Percentiles rank a stretch among this genome's conserved stretches.
These are phyloP conservation scores for Lactarius trivialis DNA, from an alignment of 768 basidiomycete species.

Conservation along the genomic window DNA sequence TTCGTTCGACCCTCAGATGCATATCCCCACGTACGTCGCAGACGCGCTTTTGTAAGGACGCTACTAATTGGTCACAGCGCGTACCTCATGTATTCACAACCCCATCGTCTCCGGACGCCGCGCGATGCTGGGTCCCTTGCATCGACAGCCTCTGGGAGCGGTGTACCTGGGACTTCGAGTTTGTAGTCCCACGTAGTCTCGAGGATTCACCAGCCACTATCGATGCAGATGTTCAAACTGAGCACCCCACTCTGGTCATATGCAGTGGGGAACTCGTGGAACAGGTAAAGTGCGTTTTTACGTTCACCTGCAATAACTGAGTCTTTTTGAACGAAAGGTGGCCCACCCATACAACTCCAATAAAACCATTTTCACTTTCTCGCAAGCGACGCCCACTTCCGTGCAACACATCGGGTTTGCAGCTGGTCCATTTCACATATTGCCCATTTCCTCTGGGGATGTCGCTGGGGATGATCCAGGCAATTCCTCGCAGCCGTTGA, in stretches of 20 bases:
- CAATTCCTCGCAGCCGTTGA: conserved; percentile 59
- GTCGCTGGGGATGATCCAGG: conserved; percentile 53
- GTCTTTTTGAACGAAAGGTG: conserved; percentile 43
- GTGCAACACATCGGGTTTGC: conserved; percentile 97
- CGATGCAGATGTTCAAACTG: conserved; percentile 46
- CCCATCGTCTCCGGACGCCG: conserved; percentile 80
- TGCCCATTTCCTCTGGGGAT: conserved; percentile 59
- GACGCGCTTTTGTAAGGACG: neutral
- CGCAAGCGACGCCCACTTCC: conserved; percentile 79
- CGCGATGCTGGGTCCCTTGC: conserved; percentile 99
- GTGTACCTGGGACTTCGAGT: conserved; percentile 98
- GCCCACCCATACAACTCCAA: conserved; percentile 89
- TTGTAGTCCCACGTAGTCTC: conserved; percentile 81
- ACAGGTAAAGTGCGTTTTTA: conserved; percentile 49
- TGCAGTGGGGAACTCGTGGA: conserved; percentile 95
- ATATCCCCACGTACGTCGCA: conserved; percentile 70
- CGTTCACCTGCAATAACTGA: conserved; percentile 12
- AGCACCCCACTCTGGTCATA: conserved; percentile 76
- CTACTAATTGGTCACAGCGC: conserved; percentile 44
- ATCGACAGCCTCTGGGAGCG: conserved; percentile 92
- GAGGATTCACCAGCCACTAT: conserved; percentile 50
- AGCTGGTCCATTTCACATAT: conserved; percentile 86
- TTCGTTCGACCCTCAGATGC: conserved; percentile 76
- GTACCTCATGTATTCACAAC: conserved; percentile 91
- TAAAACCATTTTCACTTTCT: conserved; percentile 92